Base-by-base conservation (phyloP, 2,329 filamentous ascomycete species). In the Fusarium odoratissimum region DNA sequence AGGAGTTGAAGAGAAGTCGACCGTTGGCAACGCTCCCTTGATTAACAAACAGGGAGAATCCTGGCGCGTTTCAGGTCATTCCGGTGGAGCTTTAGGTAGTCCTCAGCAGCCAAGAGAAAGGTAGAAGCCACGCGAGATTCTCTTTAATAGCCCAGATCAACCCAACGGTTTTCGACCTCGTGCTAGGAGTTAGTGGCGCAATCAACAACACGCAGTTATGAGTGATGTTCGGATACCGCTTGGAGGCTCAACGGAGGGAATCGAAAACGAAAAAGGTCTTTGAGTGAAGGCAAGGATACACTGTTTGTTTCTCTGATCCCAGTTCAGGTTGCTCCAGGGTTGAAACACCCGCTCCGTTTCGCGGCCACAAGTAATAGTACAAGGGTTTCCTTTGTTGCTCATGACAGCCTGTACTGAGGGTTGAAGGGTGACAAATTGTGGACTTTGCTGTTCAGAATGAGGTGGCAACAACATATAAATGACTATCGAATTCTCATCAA, bases 301-400 rank as follows among this genome's bases (percentile, higher is more conserved):
- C 37, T 72, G 55, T 69, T 64, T 73, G 70, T 74, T 72, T 60
- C 44, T 52, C 59, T 54, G 40, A 30, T 30, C 55, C 42, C 30
- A 51, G 56, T 45, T 48, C 28, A 59, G 41, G 72, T 67, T 60
- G 37, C 49, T 60, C 25, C 60, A 60, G 60, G 44, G 41, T 75
- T 75, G 72, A 75, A 76, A 76, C 74, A 67, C 60, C 74, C 54
- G 61, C 65, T 45, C 57, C 51, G 61, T 76, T 72, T 72, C 60
- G 56, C 44, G 44, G 46, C 45, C 38, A 57, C 31, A 64, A 42
- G 33, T 51, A 57, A 49, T 49, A 21, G 59, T 46, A 66, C 66
- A 56, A 62, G 63, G 42, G 40, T 54, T 54, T 37, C 54, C 49
- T 49, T 28, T 33, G 30, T 49, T 33, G 37, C 28, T 52, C 16